These are phyloP conservation scores for Furcasterigmium furcatum DNA, from an alignment of 2,329 filamentous ascomycete species.

Conservation along the genomic window DNA sequence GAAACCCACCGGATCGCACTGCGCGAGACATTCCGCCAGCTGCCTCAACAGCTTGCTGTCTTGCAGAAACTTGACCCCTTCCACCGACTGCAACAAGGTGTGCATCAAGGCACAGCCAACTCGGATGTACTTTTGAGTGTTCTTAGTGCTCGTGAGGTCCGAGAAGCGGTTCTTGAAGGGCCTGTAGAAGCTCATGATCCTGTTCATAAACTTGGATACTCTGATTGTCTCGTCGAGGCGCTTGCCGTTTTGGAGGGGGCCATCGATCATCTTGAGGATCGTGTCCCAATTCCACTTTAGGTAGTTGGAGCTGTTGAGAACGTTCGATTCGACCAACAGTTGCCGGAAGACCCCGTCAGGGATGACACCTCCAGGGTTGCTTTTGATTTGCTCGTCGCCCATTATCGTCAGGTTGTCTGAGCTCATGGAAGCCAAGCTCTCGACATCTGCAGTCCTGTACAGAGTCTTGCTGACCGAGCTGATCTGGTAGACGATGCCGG, in stretches of 20 bases:
- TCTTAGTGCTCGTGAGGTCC: slow-evolving; percentile 83
- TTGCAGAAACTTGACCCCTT: slow-evolving; percentile 80
- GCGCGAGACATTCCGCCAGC: slow-evolving; percentile 91
- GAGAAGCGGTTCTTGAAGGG: slow-evolving; percentile 97
- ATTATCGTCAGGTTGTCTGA: slow-evolving; percentile 44
- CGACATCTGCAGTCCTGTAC: slow-evolving; percentile 65
- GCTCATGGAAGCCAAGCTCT: slow-evolving; percentile 30
- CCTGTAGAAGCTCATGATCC: slow-evolving; percentile 89
- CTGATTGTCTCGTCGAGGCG: slow-evolving; percentile 91
- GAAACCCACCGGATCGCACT: slow-evolving; percentile 76
- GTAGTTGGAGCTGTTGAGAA: slow-evolving; percentile 86
- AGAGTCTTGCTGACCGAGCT: slow-evolving; percentile 94
- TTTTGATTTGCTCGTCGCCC: slow-evolving; percentile 56
- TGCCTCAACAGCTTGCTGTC: slow-evolving; percentile 94
- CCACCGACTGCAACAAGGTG: slow-evolving; percentile 77
- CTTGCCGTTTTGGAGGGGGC: slow-evolving; percentile 86
- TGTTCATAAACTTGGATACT: slow-evolving; percentile 93
- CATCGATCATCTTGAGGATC: slow-evolving; percentile 87
- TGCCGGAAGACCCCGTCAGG: slow-evolving; percentile 64
- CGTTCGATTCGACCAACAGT: slow-evolving; percentile 72
- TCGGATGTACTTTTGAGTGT: slow-evolving; percentile 89
- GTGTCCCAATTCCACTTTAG: slow-evolving; percentile 98
- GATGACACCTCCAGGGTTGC: slow-evolving; percentile 40
- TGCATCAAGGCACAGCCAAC: slow-evolving; percentile 87
- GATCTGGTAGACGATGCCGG: slow-evolving; percentile 93